phyloP scores from a whole-genome alignment of 257 asterid species.

The Fraxinus pennsylvanica region DNA sequence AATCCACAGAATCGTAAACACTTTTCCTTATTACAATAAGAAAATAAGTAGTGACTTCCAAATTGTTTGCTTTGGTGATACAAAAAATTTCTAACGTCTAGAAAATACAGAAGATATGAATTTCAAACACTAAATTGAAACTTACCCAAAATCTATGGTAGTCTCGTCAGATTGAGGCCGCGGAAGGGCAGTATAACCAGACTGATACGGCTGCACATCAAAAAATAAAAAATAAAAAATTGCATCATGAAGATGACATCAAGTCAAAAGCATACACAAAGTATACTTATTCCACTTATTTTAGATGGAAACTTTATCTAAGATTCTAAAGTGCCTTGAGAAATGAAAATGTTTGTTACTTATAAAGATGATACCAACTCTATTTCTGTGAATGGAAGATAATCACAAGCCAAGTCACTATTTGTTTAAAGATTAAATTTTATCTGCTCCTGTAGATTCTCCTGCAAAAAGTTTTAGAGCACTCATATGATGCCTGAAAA shows the following conservation, averaged over 20 bases:
- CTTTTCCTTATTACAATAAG: slow-evolving; percentile 7
- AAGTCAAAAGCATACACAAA: slow-evolving; percentile 4
- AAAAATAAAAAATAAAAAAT: slow-evolving; percentile 5
- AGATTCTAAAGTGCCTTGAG: not conserved
- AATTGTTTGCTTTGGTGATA: not conserved
- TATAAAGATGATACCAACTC: not conserved
- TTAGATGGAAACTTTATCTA: not conserved
- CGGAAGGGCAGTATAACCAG: slow-evolving; percentile 87
- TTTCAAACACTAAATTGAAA: slow-evolving; percentile 16
- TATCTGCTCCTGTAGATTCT: not conserved
- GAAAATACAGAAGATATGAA: not conserved
- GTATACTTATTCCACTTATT: slow-evolving; percentile 7
- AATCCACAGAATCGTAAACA: slow-evolving; percentile 5
- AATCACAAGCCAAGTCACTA: not conserved
- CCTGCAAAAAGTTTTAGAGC: not conserved
- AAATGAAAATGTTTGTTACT: not conserved
- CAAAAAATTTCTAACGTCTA: slow-evolving; percentile 11
- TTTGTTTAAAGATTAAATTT: not conserved
- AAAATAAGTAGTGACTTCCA: not conserved
- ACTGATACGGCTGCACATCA: slow-evolving; percentile 70
- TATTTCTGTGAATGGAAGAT: not conserved
- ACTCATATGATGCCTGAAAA: not conserved
- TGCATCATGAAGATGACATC: slow-evolving; percentile 5
- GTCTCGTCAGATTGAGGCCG: slow-evolving; percentile 80
- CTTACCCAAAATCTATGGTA: slow-evolving; percentile 86